Evolutionary conservation across 257 asterid genomes (phyloP), one percentile per base, ranked within the genome.

Genomic region (Prunella vulgaris): DNA sequence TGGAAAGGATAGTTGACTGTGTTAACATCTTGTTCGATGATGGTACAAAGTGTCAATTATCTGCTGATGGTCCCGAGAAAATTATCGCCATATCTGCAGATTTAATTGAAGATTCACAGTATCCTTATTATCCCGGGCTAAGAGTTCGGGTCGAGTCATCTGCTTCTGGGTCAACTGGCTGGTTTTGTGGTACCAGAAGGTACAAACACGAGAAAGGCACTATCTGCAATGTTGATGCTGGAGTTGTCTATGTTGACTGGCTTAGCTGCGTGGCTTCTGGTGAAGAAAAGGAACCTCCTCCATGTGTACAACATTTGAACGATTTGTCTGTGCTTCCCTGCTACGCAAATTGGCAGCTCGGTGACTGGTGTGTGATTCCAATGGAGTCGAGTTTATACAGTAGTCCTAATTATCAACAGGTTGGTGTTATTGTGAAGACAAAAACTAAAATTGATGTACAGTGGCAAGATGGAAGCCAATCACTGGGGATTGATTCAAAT

Each of bases 401-500:
- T 14, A 42, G 70, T 64, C 77, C 71, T 69, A 60, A 66, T 70
- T 64, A 67, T 68, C 85, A 76, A 54, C 83, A 84, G 48, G 73
- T 87, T 57, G 90, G 80, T 60, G 92, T 85, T 68, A 84, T 94
- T 60, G 81, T 77, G 5, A 88, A 79, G 88, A 87, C 88, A 14
- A 91, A 77, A 83, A 84, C 88, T 30, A 89, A 77, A 71, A 83
- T 91, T 24, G 93, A 91, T 60, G 92, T 94, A 21, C 84, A 77
- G 27, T 94, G 99, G 99, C 99, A 94, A 78, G 97, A 94, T 48
- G 97, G 97, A 25, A 85, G 89, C 74, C 69, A 57, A 70, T 84
- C 96, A 6, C 2, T 57, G 17, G 93, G 87, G 18, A 72, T 87
- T 60, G 93, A 86, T 77, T 85, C 97, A 1, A 73, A 74, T 70